Base-by-base conservation (phyloP, 352 stramenopile genomes). In the Phytophthora tubulina region DNA sequence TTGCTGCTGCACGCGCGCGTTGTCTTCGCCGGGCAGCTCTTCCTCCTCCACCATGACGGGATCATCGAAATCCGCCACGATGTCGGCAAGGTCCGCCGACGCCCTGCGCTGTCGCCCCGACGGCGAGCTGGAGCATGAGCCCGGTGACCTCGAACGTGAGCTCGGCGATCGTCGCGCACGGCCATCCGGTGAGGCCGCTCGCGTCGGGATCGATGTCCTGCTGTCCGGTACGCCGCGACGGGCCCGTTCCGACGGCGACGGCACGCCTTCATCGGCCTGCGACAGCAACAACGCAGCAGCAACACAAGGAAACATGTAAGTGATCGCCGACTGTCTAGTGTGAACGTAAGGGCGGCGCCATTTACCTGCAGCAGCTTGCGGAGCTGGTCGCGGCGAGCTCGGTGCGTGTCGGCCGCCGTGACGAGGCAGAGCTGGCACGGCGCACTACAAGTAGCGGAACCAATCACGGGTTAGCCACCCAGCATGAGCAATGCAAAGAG, bases 311-410 rank as follows among this genome's bases (percentile, higher is more conserved):
- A 31, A 35, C 9, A 55, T 15, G 32, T 66, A 11, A 66, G 35
- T 6, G 42, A 30, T n/a, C 15, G 27, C 11, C 11, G 50, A n/a
- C 35, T 31, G 6, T 10, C 31, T 30, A 4, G 15, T 8, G 30
- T 54, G 53, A 69, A 45, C 38, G 44, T 51, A 56, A 65, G 8
- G 17, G 4, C 21, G 42, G n/a, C 14, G 15, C 21, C n/a, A 39
- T 31, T 27, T 14, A 67, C 48, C 36, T 51, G 50, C 42, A 78
- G 42, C 48, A 71, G 35, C 21, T 54, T 68, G 45, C 79, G 76
- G 49, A 86, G 57, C 36, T 78, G 63, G 35, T 86, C 73, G 14
- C 79, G 76, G 5, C 76, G 79, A 32, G 55, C 61, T 45, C 74
- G 76, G 51, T 86, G 78, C 44, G 67, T 80, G 67, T 84, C 50